Evolutionary conservation across 2,329 filamentous ascomycete genomes (phyloP), one percentile per base, ranked within the genome.

Genomic region (Neofusicoccum parvum): DNA sequence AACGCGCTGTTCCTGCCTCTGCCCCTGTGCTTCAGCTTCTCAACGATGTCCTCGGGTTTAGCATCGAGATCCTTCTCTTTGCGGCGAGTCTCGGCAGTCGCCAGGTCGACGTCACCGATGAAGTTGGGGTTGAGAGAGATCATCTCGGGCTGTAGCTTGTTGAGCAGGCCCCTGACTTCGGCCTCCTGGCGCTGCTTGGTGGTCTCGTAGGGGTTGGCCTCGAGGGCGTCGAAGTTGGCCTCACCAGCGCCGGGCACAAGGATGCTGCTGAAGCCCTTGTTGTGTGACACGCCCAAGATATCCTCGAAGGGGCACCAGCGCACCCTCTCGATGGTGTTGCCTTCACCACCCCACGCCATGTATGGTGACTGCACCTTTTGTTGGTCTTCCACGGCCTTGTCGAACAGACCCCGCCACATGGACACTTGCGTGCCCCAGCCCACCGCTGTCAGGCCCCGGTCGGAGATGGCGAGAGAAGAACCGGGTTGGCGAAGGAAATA

Each of bases 61-160:
- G 87, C 84, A 71, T 98, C 94, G 46, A 96, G 85, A 74, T 96
- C 90, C 74, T 87, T 88, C 73, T 96, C 92, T 32, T 88, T 88
- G 73, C 88, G 85, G 56, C 90, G 85, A 81, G 95, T 89, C 80
- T 91, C 86, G 67, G 94, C 88, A 41, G 90, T 92, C 59, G 91
- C 87, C 65, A 93, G 82, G 75, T 99, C 94, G 37, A 99, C 84
- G 70, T 89, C 92, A 64, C 95, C 95, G 72, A 99, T 88, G 75
- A 93, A 96, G 78, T 95, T 91, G 70, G 95, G 94, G 75, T 99
- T 90, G 23, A 99, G 83, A 1, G 92, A 92, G 68, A 99, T 99
- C 92, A 98, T 99, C 75, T 97, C 94, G 3, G 95, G 94, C 73
- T 94, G 88, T 54, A 99, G 84, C 82, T 99, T 99, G 84, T 96